phyloP scores from a whole-genome alignment of 805 yeast species.

The Candida incommunis region DNA sequence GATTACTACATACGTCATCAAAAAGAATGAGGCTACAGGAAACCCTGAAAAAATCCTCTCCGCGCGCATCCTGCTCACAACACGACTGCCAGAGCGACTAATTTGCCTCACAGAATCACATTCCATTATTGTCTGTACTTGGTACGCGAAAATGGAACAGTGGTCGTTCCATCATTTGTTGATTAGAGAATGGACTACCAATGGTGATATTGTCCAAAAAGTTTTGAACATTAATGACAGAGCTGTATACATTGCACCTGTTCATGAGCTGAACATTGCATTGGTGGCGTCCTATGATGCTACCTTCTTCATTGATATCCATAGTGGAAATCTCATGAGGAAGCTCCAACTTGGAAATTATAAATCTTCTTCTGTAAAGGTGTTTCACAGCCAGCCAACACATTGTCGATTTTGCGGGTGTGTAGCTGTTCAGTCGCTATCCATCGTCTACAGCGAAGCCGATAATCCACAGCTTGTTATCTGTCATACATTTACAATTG shows the following conservation, averaged over 20 bases:
- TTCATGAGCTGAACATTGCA: slow-evolving; percentile 16
- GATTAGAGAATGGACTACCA: background rate
- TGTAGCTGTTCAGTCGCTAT: slow-evolving; percentile 59
- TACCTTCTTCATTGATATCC: slow-evolving; percentile 45
- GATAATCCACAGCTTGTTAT: slow-evolving; percentile 39
- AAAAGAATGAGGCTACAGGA: background rate
- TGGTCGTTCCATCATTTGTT: background rate
- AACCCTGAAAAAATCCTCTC: slow-evolving; percentile 5
- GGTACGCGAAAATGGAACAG: background rate
- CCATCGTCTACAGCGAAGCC: slow-evolving; percentile 54
- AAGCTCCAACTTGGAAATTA: slow-evolving; percentile 48
- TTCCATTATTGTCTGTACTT: slow-evolving; percentile 43
- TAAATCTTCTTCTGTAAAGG: slow-evolving; percentile 45
- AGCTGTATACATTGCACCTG: slow-evolving; percentile 7
- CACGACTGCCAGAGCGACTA: slow-evolving; percentile 61
- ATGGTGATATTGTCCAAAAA: background rate
- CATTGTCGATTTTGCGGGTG: slow-evolving; percentile 90
- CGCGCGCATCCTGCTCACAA: slow-evolving; percentile 46
- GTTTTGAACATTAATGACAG: background rate
- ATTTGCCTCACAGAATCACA: slow-evolving; percentile 38
- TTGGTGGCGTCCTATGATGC: slow-evolving; percentile 9
- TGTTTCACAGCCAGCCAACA: slow-evolving; percentile 71
- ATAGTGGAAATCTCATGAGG: slow-evolving; percentile 58
- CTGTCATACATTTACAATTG: slow-evolving; percentile 60
- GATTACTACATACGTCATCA: background rate